These are phyloP conservation scores for Ceratobasidium sp. DNA, from an alignment of 1,284 basidiomycete species.

Conservation along the genomic window DNA sequence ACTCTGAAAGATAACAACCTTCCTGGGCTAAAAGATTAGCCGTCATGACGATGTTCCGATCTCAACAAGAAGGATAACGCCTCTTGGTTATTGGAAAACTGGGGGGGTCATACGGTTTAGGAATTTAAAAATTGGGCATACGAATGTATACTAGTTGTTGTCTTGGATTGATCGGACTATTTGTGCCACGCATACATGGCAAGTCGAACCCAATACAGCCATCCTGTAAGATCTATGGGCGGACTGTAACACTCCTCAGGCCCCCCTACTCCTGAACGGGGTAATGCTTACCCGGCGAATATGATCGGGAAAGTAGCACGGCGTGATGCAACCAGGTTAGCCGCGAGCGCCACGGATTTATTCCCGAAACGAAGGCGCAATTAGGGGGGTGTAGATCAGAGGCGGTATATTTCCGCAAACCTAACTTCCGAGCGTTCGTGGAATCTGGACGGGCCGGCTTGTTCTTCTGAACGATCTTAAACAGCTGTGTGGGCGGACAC, in stretches of 20 bases:
- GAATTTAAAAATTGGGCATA: neutral
- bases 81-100: conserved; percentile 28
- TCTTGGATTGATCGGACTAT: neutral
- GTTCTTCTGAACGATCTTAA: neutral
- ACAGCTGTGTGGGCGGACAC: neutral
- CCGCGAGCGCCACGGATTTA: neutral
- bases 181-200: conserved; percentile 9
- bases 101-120: neutral
- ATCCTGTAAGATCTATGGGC: neutral
- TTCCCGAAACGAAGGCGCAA: conserved; percentile 9
- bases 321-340: neutral
- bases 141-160: neutral
- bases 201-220: neutral
- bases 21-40: conserved; percentile 44
- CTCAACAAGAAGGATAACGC: neutral
- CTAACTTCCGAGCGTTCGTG: neutral
- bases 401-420: neutral
- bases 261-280: too few species aligned
- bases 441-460: neutral
- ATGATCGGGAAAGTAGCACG: too few species aligned
- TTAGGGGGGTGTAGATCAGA: conserved; percentile 14
- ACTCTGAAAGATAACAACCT: conserved; percentile 59
- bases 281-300: too few species aligned
- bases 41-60: neutral
- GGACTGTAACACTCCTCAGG: too few species aligned